Base-by-base conservation (phyloP, 257 asterid species). In the Solanum appendiculatum region DNA sequence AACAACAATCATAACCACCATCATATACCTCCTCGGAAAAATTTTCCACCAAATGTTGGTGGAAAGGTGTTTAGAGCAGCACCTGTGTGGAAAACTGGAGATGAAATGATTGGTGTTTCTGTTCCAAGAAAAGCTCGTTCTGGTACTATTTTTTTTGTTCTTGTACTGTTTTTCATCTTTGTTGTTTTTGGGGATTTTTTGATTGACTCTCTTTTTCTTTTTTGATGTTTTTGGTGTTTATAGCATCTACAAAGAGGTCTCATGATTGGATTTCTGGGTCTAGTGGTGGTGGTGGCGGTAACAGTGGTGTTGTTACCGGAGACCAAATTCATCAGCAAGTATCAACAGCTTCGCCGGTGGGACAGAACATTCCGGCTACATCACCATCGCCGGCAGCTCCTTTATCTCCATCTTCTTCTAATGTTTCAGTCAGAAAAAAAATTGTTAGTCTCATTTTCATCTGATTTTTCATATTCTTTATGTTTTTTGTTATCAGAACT, bases 51-150 rank as follows among this genome's bases (percentile, higher is more conserved):
- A 0, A 88, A 48, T 25, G 85, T 93, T 73, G 51, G 51, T 72
- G 81, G 82, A 1, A 94, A 94, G 90, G 86, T 89, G 86, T 90
- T 89, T 69, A 89, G 94, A 15, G 60, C 85, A 80, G 93, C 95
- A 16, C 98, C 99, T 33, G 99, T 94, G 9, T 94, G 98, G 99
- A 97, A 93, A 86, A 66, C 99, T 80, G 98, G 98, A 63, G 98
- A 96, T 85, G 99, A 97, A 92, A 93, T 93, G 96, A 97, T 97
- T 77, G 94, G 98, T 77, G 98, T 93, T 83, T 91, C 98, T 31
- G 98, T 97, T 27, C 99, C 99, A 3, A 93, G 99, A 91, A 97
- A 96, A 91, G 99, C 99, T 87, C 99, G 99, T 23, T 90, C 99
- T 40, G 98, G 99, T 97, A 89, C 74, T 14, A 34, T 11, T 9